Evolutionary conservation across 176 grass and related monocot genomes (phyloP), one percentile per base, ranked within the genome.

Genomic region (Tillandsia leiboldiana): DNA sequence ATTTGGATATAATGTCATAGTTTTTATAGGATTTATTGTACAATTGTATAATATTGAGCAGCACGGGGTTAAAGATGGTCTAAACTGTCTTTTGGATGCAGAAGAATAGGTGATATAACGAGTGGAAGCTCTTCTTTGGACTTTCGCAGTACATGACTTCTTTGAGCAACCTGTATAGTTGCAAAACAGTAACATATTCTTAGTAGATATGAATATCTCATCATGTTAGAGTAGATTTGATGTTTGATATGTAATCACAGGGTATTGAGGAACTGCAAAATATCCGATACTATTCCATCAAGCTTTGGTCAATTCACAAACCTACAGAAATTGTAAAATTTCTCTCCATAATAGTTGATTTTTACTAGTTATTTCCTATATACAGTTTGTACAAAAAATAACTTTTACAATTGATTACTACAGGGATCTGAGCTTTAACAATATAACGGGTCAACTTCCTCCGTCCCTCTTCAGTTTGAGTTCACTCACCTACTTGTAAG

Each of bases 381-480:
- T 59, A 47, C 12, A 42, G 33, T 42, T 42, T 42, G 33, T 42
- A 42, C 33, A 7, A 42, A 42, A 42, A 59, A 54, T 54, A 17
- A 18, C 8, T 22, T 22, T 22, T 59, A 18, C 20, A 8, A 59
- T 22, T 59, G 2, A 27, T 53, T 75, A 10, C 33, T 68, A 8
- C 74, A 96, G 92, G 66, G 92, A 96, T 84, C 84, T 96, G 73
- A 96, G 93, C 67, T 92, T 92, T 73, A 89, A 97, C 84, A 87
- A 87, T 81, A 84, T 92, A 53, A 87, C 81, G 29, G 86, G 93
- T 26, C 75, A 87, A 84, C 20, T 87, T 51, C 84, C 89, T 6
- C 77, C 74, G 53, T 52, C 83, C 9, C 79, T 92, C 53, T 78
- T 85, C 59, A 89, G 14, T 71, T 73, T 92, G 53, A 81, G n/a